Evolutionary conservation across 75 land plant genomes (phyloP).

Genomic region (Adiantum capillusveneris): DNA sequence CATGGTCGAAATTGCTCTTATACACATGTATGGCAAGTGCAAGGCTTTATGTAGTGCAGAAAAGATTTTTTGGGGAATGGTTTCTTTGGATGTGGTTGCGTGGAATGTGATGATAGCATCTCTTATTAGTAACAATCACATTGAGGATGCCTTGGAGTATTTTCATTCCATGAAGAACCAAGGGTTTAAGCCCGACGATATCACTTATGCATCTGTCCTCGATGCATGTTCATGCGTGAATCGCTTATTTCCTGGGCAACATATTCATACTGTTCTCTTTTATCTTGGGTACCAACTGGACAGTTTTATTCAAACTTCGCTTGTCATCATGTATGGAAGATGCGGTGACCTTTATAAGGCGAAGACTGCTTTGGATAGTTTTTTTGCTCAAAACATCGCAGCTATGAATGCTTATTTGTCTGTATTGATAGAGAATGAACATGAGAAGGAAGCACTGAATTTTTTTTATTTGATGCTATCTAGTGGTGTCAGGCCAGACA

Average conservation of each 20-base stretch:
- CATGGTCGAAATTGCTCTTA: constrained; percentile 7
- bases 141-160: constrained; percentile 4
- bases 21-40: constrained; percentile 16
- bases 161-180: constrained; percentile 9
- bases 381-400: constrained; percentile 9
- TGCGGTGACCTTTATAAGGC: constrained; percentile 17
- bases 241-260: background rate
- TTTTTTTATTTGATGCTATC: constrained; percentile 25
- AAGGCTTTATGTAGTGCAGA: constrained; percentile 1
- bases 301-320: constrained; percentile 8
- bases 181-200: background rate
- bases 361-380: background rate
- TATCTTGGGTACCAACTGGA: constrained; percentile 11
- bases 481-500: constrained; percentile 21
- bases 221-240: constrained; percentile 9
- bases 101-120: constrained; percentile 33
- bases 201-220: constrained; percentile 16
- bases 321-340: constrained; percentile 16
- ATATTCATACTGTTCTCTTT: constrained; percentile 8
- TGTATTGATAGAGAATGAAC: constrained; percentile 1
- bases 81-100: constrained; percentile 24
- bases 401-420: constrained; percentile 18
- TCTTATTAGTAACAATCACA: constrained; percentile 14
- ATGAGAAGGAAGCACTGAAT: constrained; percentile 12
- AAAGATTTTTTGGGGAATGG: constrained; percentile 17